Percentiles rank a stretch among this genome's conserved stretches.
Evolutionary conservation across 169 alveolate genomes (phyloP).

Genomic region (Plasmodium reichenowi): DNA sequence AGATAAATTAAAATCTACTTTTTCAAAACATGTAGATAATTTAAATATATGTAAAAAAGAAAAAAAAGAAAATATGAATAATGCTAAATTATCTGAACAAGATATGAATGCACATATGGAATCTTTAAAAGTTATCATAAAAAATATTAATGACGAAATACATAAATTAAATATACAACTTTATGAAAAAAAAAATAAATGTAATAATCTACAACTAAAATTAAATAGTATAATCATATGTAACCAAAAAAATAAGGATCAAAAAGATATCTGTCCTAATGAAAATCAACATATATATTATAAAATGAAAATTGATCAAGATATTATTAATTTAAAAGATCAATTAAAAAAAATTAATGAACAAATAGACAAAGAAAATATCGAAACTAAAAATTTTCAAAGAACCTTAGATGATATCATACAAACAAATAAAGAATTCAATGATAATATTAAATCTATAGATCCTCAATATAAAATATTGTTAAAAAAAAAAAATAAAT

Average conservation of each 20-base stretch:
- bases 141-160: conserved; percentile 60
- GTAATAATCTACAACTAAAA: conserved; percentile 51
- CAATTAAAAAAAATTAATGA: conserved; percentile 30
- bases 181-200: conserved; percentile 44
- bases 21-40: conserved; percentile 55
- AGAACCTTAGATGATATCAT: conserved; percentile 60
- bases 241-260: conserved; percentile 5
- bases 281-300: conserved; percentile 30
- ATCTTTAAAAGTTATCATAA: conserved; percentile 41
- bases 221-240: conserved; percentile 2
- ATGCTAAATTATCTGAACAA: conserved; percentile 60
- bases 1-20: conserved; percentile 34
- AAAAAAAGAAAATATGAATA: conserved; percentile 19
- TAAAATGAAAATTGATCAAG: conserved; percentile 72
- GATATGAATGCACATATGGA: conserved; percentile 57
- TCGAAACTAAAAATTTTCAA: conserved; percentile 21
- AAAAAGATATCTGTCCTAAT: neutral
- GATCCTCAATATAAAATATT: conserved; percentile 61
- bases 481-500: conserved; percentile 69
- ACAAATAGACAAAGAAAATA: conserved; percentile 14
- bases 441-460: conserved; percentile 55
- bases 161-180: conserved; percentile 53
- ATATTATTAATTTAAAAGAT: conserved; percentile 38
- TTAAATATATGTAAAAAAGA: conserved; percentile 30
- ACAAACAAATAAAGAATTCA: conserved; percentile 59